A percentile compares a stretch with the other conserved stretches of the same genome.
phyloP scores from a whole-genome alignment of 139 green algal genomes.

The Volvox africanus region DNA sequence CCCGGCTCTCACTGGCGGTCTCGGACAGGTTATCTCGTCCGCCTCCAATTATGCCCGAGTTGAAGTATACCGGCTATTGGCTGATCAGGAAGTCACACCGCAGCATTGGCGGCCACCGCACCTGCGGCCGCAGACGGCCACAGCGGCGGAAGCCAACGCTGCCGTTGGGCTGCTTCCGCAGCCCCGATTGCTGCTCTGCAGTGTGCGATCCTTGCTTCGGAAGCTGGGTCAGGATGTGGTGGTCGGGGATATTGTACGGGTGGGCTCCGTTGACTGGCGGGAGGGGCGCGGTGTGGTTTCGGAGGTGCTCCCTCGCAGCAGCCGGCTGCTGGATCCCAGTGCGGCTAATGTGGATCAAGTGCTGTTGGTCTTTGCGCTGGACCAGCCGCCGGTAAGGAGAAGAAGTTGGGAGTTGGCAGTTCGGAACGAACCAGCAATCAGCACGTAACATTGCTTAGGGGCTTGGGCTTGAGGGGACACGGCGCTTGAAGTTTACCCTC shows the following conservation, averaged over 20 bases:
- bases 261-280: constrained; percentile 88
- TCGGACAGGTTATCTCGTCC: constrained; percentile 79
- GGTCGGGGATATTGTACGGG: constrained; percentile 89
- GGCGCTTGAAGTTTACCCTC: too few relatives aligned
- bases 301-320: constrained; percentile 77
- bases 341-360: constrained; percentile 96
- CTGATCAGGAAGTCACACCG: neutral
- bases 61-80: constrained; percentile 52
- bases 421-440: too few relatives aligned
- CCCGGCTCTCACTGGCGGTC: constrained; percentile 11
- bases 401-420: too few relatives aligned
- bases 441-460: too few relatives aligned
- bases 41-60: constrained; percentile 90
- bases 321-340: constrained; percentile 81
- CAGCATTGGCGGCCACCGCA: constrained; percentile 22
- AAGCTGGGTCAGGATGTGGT: constrained; percentile 92
- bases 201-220: constrained; percentile 87
- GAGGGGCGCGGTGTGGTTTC: constrained; percentile 74
- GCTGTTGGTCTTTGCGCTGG: constrained; percentile 90
- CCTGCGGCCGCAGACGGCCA: neutral
- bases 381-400: constrained; percentile 71
- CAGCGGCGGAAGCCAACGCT: neutral
- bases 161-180: neutral
- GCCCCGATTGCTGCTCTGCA: constrained; percentile 86
- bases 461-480: neutral